Evolutionary conservation across 441 rosid genomes (phyloP), one percentile per base, ranked within the genome.

Genomic region (California macrophylla): DNA sequence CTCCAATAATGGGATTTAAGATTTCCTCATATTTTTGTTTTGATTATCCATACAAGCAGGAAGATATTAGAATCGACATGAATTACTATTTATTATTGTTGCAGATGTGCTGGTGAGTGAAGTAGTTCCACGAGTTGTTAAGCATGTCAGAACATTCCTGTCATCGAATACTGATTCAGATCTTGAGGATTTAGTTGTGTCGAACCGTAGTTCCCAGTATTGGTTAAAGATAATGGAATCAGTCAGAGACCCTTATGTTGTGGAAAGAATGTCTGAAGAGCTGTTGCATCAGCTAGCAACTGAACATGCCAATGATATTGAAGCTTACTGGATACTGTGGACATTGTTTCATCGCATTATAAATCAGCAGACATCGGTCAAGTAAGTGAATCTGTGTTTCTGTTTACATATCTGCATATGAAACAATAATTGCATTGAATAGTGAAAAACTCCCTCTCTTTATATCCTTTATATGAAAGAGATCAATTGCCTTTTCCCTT

Each of bases 251-350:
- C 76, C 84, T 28, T 83, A 85, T 84, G 86, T 89, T 64, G 79
- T 89, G 56, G 98, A 94, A 84, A 89, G 83, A 82, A 83, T 90
- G 66, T 85, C 89, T 75, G 99, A 89, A 76, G 85, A 86, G 69
- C 89, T 94, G 76, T 82, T 94, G 80, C 86, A 67, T 78, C 92
- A 87, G 79, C 84, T 94, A 74, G 84, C 82, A 78, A 74, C 74
- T 72, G 86, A 83, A 72, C 71, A 64, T 74, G 85, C 80, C 56
- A 85, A 76, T 76, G 97, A 92, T 75, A 65, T 75, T 74, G 98
- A 94, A 86, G 96, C 93, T 61, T 94, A 87, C 77, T 92, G 97
- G 96, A 83, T 78, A 66, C 78, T 90, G 67, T 89, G 98, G 96
- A 72, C 83, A 63, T 74, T 90, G 85, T 94, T 85, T 82, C 82